phyloP scores from a whole-genome alignment of 768 basidiomycete species.

The Russula virescens region DNA sequence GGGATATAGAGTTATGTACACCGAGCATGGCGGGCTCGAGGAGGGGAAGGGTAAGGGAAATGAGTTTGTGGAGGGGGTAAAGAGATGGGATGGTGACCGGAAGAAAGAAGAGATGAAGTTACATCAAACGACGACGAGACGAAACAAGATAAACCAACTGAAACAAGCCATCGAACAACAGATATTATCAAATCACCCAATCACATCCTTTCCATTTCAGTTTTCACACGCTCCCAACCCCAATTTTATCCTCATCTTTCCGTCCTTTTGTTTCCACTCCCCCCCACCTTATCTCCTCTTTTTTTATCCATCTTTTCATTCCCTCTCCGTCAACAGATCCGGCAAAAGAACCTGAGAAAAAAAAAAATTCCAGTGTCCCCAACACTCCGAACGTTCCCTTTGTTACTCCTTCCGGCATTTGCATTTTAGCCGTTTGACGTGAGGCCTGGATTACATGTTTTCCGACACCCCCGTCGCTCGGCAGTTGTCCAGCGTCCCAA shows the following conservation, averaged over 20 bases:
- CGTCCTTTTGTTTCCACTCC: background rate
- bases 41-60: background rate
- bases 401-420: conserved; percentile 18
- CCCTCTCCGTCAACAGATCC: background rate
- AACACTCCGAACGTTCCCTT: conserved; percentile 1
- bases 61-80: background rate
- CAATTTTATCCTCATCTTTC: background rate
- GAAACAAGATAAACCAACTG: conserved; percentile 11
- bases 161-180: background rate
- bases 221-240: conserved; percentile 15
- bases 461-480: conserved; percentile 15
- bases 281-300: conserved; percentile 3
- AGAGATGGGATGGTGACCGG: conserved; percentile 11
- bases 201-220: conserved; percentile 11
- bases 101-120: conserved; percentile 13
- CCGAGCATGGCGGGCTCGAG: conserved; percentile 16
- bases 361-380: background rate
- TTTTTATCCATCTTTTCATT: background rate
- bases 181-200: conserved; percentile 21
- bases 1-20: conserved; percentile 19
- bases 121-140: conserved; percentile 16
- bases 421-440: conserved; percentile 20
- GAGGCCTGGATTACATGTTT: background rate
- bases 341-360: background rate
- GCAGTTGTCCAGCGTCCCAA: background rate